phyloP scores from a whole-genome alignment of 345 rosid genomes.

The Gossypium australe region DNA sequence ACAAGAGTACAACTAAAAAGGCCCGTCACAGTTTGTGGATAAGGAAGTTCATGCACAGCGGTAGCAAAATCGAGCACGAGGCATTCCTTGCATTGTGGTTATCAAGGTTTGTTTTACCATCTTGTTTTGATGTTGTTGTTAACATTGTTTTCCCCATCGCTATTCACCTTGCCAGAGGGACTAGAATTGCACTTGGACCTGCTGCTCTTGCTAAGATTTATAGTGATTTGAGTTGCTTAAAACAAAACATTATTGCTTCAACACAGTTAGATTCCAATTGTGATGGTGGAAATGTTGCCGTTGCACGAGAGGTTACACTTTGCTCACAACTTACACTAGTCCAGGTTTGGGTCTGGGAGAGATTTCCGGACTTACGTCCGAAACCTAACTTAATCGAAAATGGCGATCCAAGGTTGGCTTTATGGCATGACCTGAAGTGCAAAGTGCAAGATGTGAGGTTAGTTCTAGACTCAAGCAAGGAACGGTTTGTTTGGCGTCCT shows the following conservation, averaged over 20 bases:
- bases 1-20: neutral
- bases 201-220: conserved; percentile 38
- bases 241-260: conserved; percentile 11
- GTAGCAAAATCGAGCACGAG: conserved; percentile 34
- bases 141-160: conserved; percentile 21
- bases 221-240: conserved; percentile 28
- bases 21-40: conserved; percentile 8
- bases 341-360: conserved; percentile 48
- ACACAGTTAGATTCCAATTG: neutral
- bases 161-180: conserved; percentile 32
- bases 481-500: conserved; percentile 27
- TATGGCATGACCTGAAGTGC: conserved; percentile 24
- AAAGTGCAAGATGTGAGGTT: conserved; percentile 14
- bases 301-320: neutral
- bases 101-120: conserved; percentile 24
- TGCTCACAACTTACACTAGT: conserved; percentile 32
- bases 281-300: neutral
- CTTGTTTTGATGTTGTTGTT: neutral
- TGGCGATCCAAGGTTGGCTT: conserved; percentile 30
- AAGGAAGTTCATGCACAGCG: conserved; percentile 20
- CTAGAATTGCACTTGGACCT: conserved; percentile 43
- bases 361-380: conserved; percentile 27
- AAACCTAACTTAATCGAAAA: conserved; percentile 17
- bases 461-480: conserved; percentile 23
- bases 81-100: conserved; percentile 42